Percentiles rank a stretch among this genome's conserved stretches.
These are phyloP conservation scores for Antitrichia curtipendula DNA, from an alignment of 225 moss, liverwort and hornwort genomes.

Conservation along the genomic window DNA sequence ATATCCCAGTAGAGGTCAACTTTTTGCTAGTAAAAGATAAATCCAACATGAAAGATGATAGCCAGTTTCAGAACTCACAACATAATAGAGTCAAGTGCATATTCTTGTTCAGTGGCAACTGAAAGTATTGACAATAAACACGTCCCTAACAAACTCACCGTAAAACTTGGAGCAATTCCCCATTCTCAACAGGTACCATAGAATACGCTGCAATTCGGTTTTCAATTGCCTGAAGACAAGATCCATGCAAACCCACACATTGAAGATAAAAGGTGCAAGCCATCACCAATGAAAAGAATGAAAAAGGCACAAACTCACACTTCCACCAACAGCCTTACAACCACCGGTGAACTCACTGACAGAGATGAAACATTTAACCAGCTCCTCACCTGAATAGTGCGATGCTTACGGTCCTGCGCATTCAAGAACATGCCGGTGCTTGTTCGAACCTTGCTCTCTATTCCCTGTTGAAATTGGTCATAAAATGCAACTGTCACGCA, in stretches of 20 bases:
- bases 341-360: neutral
- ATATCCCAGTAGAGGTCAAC: neutral
- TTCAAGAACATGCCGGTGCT: conserved; percentile 65
- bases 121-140: neutral
- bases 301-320: neutral
- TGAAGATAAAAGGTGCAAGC: neutral
- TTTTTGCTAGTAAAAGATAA: neutral
- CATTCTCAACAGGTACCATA: conserved; percentile 60
- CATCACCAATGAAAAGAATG: neutral
- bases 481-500: neutral
- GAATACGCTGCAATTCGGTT: conserved; percentile 41
- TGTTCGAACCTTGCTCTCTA: conserved; percentile 66
- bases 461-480: conserved; percentile 24
- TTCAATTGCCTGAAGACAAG: conserved; percentile 40
- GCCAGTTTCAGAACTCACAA: neutral
- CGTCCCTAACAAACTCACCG: conserved; percentile 25
- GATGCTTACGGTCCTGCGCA: conserved; percentile 36
- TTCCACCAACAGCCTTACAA: neutral
- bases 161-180: conserved; percentile 57
- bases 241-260: neutral
- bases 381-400: conserved; percentile 20
- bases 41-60: neutral
- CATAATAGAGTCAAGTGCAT: neutral
- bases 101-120: neutral
- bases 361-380: neutral